Evolutionary conservation across 176 grass and related monocot genomes (phyloP), one percentile per base, ranked within the genome.

Genomic region (Avena eriantha): DNA sequence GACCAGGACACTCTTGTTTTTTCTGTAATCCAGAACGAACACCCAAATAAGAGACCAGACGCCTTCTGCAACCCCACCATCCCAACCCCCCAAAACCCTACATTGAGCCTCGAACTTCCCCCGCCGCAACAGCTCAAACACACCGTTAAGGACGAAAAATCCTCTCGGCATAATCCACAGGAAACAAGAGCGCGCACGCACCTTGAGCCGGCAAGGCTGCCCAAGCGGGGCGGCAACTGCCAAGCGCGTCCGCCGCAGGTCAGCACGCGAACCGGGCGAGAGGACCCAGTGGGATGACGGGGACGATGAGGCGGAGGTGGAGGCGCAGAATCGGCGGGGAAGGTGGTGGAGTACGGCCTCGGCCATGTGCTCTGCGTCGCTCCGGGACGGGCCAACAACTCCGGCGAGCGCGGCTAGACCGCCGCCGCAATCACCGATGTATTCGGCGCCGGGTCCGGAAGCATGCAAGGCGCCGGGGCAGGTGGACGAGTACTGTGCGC

Each of bases 161-260:
- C 14, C 24, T 59, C 35, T 39, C 15, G 16, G 21, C n/a, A 16
- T 34, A 83, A 83, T 16, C 9, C 36, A 60, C 53, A 64, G 19
- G 56, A 64, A 26, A 50, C 24, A 84, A 19, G 23, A 74, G 69
- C 36, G 4, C 17, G 19, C 29, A 51, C 63, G 59, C 83, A 93
- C 95, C 89, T 94, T 91, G 73, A 87, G 68, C 65, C 84, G 73
- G 22, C n/a, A 86, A 49, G 72, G 77, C 16, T 76, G 83, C 41
- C 74, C 74, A 7, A 10, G 74, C 49, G 11, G 88, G 71, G 63
- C 31, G 17, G 39, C 39, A 4, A 61, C 51, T 22, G 82, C 61
- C 43, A 84, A 21, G 67, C 35, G 36, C 59, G 77, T n/a, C 69
- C 41, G 51, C 50, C 59, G 69, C 69, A 72, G 89, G 46, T 77